Evolutionary conservation across 768 basidiomycete species (phyloP).

Genomic region (Cantharellus anzutake): DNA sequence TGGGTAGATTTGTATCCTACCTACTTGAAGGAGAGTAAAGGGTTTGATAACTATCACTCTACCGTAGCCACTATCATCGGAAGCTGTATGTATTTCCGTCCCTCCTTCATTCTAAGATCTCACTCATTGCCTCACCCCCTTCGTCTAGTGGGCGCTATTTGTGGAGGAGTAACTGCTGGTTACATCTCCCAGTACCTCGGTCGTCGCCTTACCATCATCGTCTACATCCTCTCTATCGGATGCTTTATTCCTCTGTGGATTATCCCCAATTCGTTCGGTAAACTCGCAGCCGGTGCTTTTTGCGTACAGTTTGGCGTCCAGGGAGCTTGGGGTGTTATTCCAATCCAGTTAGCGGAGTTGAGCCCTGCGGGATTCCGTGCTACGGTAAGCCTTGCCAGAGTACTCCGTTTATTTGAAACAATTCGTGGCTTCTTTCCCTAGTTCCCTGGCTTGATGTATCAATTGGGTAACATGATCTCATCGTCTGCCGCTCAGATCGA

Average conservation of each 20-base stretch:
- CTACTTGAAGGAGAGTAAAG: constrained; percentile 44
- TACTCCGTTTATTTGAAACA: no score
- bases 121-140: no score
- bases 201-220: constrained; percentile 62
- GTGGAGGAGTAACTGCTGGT: constrained; percentile 57
- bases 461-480: constrained; percentile 62
- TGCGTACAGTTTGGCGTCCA: constrained; percentile 78
- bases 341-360: constrained; percentile 67
- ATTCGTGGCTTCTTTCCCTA: no score
- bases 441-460: constrained; percentile 74
- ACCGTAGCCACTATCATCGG: constrained; percentile 71
- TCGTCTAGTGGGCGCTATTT: constrained; percentile 30
- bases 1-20: constrained; percentile 54
- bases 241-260: constrained; percentile 72
- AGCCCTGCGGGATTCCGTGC: constrained; percentile 80
- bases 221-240: constrained; percentile 37
- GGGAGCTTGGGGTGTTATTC: constrained; percentile 79
- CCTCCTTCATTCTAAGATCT: no score
- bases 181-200: constrained; percentile 58
- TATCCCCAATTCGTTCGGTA: constrained; percentile 45
- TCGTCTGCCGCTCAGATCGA: constrained; percentile 66
- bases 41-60: constrained; percentile 34
- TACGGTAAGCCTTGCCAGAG: constrained; percentile 18
- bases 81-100: no score
- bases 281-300: constrained; percentile 68